Conservation (phyloP, 2,329 filamentous ascomycete genomes). For the Monilinia fructigena region DNA sequence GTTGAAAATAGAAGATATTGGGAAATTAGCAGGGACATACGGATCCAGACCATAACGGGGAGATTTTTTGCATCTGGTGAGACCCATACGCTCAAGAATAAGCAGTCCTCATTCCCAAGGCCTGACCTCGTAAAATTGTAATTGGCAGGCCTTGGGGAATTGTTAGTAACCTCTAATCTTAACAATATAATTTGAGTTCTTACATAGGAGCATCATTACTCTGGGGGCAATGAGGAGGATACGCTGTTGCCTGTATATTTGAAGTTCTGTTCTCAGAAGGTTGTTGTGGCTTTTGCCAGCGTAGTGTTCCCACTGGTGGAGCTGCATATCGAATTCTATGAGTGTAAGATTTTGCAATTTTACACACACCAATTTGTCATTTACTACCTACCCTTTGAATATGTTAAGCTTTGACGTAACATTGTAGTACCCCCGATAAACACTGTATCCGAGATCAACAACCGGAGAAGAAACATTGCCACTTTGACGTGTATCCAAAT, state of each 20-base stretch:
- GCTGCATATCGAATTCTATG: conserved; percentile 44
- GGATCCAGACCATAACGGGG: conserved; percentile 45
- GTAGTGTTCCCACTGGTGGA: conserved; percentile 44
- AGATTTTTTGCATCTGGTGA: conserved; percentile 43
- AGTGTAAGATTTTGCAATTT: background rate
- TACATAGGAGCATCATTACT: conserved; percentile 27
- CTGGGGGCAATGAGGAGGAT: conserved; percentile 41
- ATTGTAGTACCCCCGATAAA: conserved; percentile 47
- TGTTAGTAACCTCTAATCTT: background rate
- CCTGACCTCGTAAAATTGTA: conserved; percentile 26
- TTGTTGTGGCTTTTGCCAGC: conserved; percentile 45
- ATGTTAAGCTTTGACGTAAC: conserved; percentile 44
- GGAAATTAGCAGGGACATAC: conserved; percentile 24
- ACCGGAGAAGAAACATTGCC: background rate
- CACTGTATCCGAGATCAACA: conserved; percentile 48
- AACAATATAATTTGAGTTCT: background rate
- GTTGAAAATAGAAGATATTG: background rate
- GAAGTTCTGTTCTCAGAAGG: conserved; percentile 29
- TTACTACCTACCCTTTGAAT: conserved; percentile 46
- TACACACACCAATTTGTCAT: background rate
- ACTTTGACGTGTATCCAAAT: background rate
- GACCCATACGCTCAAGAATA: conserved; percentile 42
- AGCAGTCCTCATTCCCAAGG: conserved; percentile 40
- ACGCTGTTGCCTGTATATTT: conserved; percentile 35
- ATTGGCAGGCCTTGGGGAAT: conserved; percentile 8